These are phyloP conservation scores for Boehmeria nivea DNA, from an alignment of 306 rosid species.

Conservation along the genomic window DNA sequence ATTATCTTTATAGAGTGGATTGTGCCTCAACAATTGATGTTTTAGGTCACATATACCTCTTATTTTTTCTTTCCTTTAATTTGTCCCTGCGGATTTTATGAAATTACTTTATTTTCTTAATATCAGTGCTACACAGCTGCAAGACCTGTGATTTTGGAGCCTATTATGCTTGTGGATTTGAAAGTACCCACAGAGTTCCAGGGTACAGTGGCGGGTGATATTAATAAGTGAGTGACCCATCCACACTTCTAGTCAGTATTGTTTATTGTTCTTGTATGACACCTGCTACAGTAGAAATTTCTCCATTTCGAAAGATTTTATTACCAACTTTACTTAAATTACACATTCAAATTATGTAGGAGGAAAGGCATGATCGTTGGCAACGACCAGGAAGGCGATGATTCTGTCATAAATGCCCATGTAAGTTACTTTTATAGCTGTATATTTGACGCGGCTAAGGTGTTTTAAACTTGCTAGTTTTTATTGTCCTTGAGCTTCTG, in stretches of 20 bases:
- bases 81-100: too few relatives aligned
- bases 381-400: constrained; percentile 98
- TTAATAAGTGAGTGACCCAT: constrained; percentile 69
- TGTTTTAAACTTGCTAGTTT: background rate
- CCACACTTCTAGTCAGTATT: constrained; percentile 3
- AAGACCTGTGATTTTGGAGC: constrained; percentile 92
- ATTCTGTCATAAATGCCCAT: constrained; percentile 79
- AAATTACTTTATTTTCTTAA: constrained; percentile 7
- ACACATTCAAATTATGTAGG: constrained; percentile 36
- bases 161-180: constrained; percentile 91
- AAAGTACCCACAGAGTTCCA: constrained; percentile 98
- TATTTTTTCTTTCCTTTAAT: background rate
- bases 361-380: constrained; percentile 92
- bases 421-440: constrained; percentile 37
- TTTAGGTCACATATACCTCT: background rate
- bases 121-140: constrained; percentile 76
- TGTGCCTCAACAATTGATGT: background rate
- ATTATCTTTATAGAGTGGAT: constrained; percentile 10
- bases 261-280: too few relatives aligned
- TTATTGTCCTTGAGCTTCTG: background rate
- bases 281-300: too few relatives aligned
- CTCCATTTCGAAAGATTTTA: background rate
- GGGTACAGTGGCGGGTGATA: constrained; percentile 94
- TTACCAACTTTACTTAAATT: constrained; percentile 15
- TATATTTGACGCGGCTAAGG: background rate